phyloP scores from a whole-genome alignment of 441 rosid species.

The Kokia cookei region DNA sequence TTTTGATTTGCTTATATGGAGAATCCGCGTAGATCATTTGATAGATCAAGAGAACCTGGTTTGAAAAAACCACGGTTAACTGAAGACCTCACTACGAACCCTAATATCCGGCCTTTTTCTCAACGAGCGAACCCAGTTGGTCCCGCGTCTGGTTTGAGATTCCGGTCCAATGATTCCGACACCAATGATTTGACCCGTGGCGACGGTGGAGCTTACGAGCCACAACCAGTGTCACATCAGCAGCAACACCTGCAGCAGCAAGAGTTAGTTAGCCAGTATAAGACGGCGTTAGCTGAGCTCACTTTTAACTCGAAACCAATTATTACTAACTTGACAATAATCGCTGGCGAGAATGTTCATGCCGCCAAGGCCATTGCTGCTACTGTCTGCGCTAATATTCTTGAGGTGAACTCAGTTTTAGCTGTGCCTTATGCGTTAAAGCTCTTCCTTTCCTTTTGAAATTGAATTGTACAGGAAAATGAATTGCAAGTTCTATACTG shows the following conservation, averaged over 20 bases:
- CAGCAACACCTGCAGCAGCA: conserved; percentile 52
- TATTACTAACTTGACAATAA: conserved; percentile 89
- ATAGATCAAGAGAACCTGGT: conserved; percentile 78
- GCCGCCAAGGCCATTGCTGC: conserved; percentile 78
- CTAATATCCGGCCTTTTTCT: conserved; percentile 31
- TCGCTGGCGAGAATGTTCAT: conserved; percentile 88
- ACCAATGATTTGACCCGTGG: conserved; percentile 47
- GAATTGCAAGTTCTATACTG: not conserved
- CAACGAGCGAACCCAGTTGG: conserved; percentile 24
- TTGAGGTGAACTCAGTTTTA: conserved; percentile 86
- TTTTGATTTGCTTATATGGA: conserved; percentile 45
- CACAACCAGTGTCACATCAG: conserved; percentile 35
- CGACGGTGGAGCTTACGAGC: conserved; percentile 62
- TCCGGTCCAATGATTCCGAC: conserved; percentile 39
- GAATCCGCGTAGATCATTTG: conserved; percentile 70
- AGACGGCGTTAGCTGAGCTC: conserved; percentile 83
- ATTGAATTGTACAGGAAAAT: conserved; percentile 25
- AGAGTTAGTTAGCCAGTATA: conserved; percentile 92
- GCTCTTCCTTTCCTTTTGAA: conserved; percentile 14
- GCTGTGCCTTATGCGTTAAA: conserved; percentile 19
- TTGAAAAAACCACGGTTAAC: conserved; percentile 58
- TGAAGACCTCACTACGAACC: conserved; percentile 33
- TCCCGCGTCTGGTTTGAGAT: conserved; percentile 28
- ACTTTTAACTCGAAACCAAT: conserved; percentile 98
- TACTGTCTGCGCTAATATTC: conserved; percentile 75